These are phyloP conservation scores for Pseudozyma pruni DNA, from an alignment of 1,284 basidiomycete genomes.

Conservation along the genomic window DNA sequence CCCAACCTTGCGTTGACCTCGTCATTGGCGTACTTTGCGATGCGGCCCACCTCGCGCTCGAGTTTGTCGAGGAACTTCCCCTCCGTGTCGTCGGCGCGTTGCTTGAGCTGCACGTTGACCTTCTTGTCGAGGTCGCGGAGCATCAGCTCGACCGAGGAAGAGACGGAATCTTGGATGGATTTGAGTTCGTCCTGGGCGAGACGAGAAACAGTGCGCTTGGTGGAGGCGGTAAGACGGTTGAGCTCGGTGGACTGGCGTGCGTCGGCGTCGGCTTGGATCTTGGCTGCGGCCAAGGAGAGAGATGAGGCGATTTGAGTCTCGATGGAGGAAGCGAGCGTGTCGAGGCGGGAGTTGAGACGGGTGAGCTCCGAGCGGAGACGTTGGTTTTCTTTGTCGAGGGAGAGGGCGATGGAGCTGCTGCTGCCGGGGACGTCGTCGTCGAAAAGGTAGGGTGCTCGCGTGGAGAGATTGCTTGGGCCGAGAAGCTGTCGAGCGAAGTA, in stretches of 20 bases:
- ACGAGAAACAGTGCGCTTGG: constrained; percentile 35
- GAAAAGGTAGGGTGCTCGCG: not conserved
- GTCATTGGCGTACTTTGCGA: constrained; percentile 41
- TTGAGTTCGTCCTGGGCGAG: constrained; percentile 40
- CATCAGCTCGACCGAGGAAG: constrained; percentile 36
- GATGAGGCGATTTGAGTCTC: constrained; percentile 29
- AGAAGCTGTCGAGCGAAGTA: not conserved
- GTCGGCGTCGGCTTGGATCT: constrained; percentile 26
- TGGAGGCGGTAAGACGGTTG: constrained; percentile 20
- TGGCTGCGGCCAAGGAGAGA: constrained; percentile 20
- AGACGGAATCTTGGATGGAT: constrained; percentile 35
- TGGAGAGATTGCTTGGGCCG: not conserved
- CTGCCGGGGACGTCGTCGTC: constrained; percentile 16
- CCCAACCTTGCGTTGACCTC: constrained; percentile 33
- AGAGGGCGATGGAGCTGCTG: constrained; percentile 3
- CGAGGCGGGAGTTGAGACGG: constrained; percentile 22
- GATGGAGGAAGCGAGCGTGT: constrained; percentile 28
- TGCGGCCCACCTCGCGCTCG: constrained; percentile 26
- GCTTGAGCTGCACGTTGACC: constrained; percentile 30
- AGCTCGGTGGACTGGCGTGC: constrained; percentile 31
- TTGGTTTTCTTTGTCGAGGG: constrained; percentile 30
- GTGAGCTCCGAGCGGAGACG: constrained; percentile 29
- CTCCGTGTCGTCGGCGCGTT: constrained; percentile 43
- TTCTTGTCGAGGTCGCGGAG: constrained; percentile 39
- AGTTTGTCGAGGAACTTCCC: constrained; percentile 26